Evolutionary conservation across 176 grass and related monocot species (phyloP).

Genomic region (Musa troglodytarum): DNA sequence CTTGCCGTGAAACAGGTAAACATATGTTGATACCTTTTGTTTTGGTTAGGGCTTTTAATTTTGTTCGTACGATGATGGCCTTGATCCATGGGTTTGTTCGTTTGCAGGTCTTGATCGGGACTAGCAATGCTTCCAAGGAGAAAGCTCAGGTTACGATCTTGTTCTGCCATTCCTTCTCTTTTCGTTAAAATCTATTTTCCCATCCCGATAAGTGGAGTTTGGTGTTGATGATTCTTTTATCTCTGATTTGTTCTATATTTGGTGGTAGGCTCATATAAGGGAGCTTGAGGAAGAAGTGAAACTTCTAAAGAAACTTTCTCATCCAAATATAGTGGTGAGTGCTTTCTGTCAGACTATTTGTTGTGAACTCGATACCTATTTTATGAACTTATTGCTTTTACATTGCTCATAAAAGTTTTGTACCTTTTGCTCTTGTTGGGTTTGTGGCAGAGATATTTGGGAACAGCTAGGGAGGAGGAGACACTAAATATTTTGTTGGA

Average conservation of each 20-base stretch:
- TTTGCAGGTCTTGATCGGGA: slow-evolving; percentile 77
- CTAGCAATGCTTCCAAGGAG: slow-evolving; percentile 66
- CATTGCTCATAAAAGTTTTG: slow-evolving; percentile 14
- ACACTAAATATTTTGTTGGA: slow-evolving; percentile 90
- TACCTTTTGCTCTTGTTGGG: not conserved
- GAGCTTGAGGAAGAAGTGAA: slow-evolving; percentile 99
- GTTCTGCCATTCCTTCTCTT: not conserved
- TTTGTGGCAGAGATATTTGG: slow-evolving; percentile 76
- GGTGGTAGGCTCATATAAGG: slow-evolving; percentile 69
- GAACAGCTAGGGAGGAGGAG: slow-evolving; percentile 77
- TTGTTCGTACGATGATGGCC: not conserved
- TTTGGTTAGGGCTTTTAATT: not conserved
- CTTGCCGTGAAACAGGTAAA: slow-evolving; percentile 86
- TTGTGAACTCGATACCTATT: not conserved
- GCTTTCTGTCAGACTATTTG: not conserved
- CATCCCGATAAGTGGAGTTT: not conserved
- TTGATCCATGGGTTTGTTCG: slow-evolving; percentile 5
- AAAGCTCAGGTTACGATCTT: slow-evolving; percentile 76
- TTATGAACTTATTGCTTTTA: not conserved
- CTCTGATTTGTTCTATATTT: not conserved
- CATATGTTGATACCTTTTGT: not conserved
- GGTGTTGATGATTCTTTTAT: not conserved
- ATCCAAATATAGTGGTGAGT: slow-evolving; percentile 97
- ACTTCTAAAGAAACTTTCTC: slow-evolving; percentile 83
- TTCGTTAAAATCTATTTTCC: not conserved